These are phyloP conservation scores for Xerocomus subilludens DNA, from an alignment of 1,284 basidiomycete genomes.

Conservation along the genomic window DNA sequence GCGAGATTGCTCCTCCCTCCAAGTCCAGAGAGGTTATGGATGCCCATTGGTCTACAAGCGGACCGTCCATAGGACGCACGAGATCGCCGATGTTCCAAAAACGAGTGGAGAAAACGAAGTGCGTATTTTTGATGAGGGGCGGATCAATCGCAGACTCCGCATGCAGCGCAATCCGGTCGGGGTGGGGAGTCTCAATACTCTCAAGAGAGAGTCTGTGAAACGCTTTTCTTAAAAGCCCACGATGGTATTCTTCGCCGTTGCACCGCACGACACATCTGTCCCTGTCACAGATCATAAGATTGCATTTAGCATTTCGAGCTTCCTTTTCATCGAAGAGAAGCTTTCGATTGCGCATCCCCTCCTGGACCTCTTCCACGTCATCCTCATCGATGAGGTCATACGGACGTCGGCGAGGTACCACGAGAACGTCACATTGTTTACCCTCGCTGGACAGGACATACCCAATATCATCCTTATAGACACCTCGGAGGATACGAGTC, in stretches of 20 bases:
- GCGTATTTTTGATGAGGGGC: no score
- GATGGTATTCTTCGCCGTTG: neutral
- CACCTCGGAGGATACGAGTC: no score
- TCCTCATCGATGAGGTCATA: neutral
- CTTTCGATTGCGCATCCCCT: no score
- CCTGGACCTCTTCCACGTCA: no score
- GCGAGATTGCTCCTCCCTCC: no score
- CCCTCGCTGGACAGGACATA: no score
- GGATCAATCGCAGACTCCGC: neutral
- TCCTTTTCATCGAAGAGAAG: neutral
- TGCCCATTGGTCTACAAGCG: no score
- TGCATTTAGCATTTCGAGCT: neutral
- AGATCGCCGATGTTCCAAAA: no score
- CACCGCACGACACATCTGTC: neutral
- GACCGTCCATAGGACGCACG: no score
- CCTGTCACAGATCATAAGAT: neutral
- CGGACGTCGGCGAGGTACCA: neutral
- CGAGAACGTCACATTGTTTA: neutral
- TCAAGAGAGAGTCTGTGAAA: neutral
- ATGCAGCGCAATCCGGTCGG: neutral
- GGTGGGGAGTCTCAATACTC: conserved; percentile 3
- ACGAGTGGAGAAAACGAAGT: no score
- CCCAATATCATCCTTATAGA: no score
- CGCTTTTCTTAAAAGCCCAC: neutral
- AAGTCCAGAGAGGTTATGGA: no score